Evolutionary conservation across 75 land plant species (phyloP), one percentile per base, ranked within the genome.

Genomic region (Azolla pinnata): DNA sequence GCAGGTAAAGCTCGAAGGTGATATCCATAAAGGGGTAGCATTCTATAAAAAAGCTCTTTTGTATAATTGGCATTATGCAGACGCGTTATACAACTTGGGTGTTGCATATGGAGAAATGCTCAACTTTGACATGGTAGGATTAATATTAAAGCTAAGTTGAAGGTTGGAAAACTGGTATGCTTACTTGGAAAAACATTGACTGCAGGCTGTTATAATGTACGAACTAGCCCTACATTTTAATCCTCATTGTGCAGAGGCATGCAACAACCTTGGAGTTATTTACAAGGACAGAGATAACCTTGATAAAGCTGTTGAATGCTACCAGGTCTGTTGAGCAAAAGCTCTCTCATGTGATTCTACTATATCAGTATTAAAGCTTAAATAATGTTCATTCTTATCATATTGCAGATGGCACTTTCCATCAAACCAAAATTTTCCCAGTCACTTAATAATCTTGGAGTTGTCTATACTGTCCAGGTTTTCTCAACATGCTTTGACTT

Each of bases 11-110:
- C 72, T 92, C 50, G 97, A 92, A 61, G 97, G 97, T 20, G 88
- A 88, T 56, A 88, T 92, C 18, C 75, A 78, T 48, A 95, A 85
- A 63, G 96, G 97, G 47, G 86, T 92, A 34, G 82, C 82, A 44
- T 89, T 78, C 54, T 88, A 92, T 67, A 88, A 88, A 68, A 92
- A 79, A 62, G 97, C 96, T 14, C 63, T 92, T 62, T 75, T 72
- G 32, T 92, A 88, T 53, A 92, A 92, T 52, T 92, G 97, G 97
- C 97, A 84, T 54, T 92, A 92, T 85, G 97, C 96, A 61, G 97
- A 92, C 78, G 97, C 97, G 18, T 84, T 92, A 90, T 92, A 92
- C 60, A 92, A 92, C 67, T 79, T 92, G 30, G 97, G 97, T 42
- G 97, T 88, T 62, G 96, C 97, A 4, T 92, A 88, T 72, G 97